Evolutionary conservation across 148 eudicot species (phyloP).

Genomic region (Camellia japonica): DNA sequence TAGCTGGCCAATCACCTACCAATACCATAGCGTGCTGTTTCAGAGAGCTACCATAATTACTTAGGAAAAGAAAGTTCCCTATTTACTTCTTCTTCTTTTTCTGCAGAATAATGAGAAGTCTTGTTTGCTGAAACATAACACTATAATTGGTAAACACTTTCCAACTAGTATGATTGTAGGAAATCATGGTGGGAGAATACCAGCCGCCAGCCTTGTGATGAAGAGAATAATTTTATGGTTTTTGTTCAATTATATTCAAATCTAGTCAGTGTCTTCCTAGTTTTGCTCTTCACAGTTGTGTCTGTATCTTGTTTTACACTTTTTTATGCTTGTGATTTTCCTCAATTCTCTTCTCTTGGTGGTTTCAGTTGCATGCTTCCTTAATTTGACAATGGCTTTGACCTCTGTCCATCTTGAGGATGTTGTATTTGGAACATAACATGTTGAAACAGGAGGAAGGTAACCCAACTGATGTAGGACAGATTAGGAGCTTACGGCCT

Average conservation of each 20-base stretch:
- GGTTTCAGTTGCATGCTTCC: background rate
- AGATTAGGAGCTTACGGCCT: no score
- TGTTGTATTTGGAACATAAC: no score
- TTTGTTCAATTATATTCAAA: background rate
- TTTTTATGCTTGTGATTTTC: background rate
- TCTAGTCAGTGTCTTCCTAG: background rate
- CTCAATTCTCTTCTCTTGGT: background rate
- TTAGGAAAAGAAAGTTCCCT: background rate
- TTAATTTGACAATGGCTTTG: no score
- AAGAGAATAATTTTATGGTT: background rate
- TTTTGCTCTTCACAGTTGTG: no score
- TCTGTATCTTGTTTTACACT: background rate
- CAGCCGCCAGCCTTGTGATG: background rate
- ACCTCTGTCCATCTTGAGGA: no score
- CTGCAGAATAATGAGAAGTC: background rate
- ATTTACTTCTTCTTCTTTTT: background rate
- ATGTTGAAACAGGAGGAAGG: no score
- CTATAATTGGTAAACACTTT: background rate
- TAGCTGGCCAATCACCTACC: no score
- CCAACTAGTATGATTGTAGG: background rate
- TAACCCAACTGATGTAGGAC: no score
- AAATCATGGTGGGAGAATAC: background rate
- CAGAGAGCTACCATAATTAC: background rate
- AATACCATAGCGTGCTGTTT: background rate
- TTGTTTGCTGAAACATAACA: background rate